Conservation (phyloP, 2,329 filamentous ascomycete genomes). For the Cytospora schulzeri region DNA sequence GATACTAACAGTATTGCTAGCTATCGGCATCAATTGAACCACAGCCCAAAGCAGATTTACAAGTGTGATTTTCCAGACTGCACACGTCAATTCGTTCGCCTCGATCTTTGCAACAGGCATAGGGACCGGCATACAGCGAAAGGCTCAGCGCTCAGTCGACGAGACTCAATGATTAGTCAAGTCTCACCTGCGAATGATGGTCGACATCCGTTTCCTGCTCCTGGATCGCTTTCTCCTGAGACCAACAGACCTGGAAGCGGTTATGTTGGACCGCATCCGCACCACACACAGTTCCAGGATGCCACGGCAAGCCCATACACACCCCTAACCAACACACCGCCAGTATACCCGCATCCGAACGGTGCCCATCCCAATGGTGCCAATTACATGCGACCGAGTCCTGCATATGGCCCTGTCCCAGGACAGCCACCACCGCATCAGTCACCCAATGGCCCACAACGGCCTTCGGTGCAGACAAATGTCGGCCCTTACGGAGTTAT, state of each 20-base stretch:
- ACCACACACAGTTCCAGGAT: slow-evolving; percentile 48
- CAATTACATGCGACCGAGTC: slow-evolving; percentile 49
- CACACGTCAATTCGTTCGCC: slow-evolving; percentile 85
- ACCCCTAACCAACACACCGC: slow-evolving; percentile 48
- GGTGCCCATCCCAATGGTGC: slow-evolving; percentile 40
- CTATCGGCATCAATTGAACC: slow-evolving; percentile 92
- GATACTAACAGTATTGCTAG: slow-evolving; percentile 43
- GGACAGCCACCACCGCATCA: slow-evolving; percentile 41
- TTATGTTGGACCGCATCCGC: slow-evolving; percentile 46
- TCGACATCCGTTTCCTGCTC: slow-evolving; percentile 44
- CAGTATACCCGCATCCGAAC: slow-evolving; percentile 39
- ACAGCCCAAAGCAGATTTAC: slow-evolving; percentile 94
- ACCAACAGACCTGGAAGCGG: slow-evolving; percentile 46
- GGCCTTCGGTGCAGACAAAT: slow-evolving; percentile 50
- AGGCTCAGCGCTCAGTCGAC: slow-evolving; percentile 74
- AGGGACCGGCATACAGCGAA: slow-evolving; percentile 79
- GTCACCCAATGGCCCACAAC: slow-evolving; percentile 46
- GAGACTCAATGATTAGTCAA: slow-evolving; percentile 66
- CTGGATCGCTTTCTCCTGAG: slow-evolving; percentile 51
- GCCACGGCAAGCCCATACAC: slow-evolving; percentile 49
- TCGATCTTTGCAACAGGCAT: slow-evolving; percentile 87
- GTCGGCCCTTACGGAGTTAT: slow-evolving; percentile 54
- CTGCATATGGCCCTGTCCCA: slow-evolving; percentile 38
- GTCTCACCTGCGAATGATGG: slow-evolving; percentile 45
- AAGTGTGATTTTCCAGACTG: slow-evolving; percentile 92